phyloP scores from a whole-genome alignment of 163 green algal species.

The Scenedesmus sp. region DNA sequence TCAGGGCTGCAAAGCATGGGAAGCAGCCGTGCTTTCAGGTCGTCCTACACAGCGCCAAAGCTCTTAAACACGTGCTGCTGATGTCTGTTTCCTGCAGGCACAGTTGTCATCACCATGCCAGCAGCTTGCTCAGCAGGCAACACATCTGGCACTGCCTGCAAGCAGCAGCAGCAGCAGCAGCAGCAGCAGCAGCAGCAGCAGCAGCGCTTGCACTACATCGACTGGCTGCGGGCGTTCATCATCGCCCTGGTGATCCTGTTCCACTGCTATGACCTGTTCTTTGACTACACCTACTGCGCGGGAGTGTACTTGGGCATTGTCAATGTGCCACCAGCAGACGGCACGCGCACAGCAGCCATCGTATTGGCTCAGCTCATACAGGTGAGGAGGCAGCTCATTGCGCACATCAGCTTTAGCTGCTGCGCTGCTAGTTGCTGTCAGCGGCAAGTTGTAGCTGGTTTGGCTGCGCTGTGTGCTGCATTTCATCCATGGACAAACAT shows the following conservation, averaged over 20 bases:
- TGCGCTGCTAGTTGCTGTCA: neutral
- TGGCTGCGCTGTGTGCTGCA: no score
- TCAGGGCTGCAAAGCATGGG: no score
- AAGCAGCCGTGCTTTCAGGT: no score
- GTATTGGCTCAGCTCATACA: slow-evolving; percentile 14
- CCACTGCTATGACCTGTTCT: slow-evolving; percentile 17
- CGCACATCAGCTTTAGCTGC: no score
- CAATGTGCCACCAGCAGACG: neutral
- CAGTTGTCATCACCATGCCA: neutral
- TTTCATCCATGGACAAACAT: no score
- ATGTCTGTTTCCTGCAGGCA: neutral
- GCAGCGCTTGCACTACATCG: slow-evolving; percentile 11
- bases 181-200: slow-evolving; percentile 1
- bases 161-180: neutral
- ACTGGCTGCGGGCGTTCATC: slow-evolving; percentile 15
- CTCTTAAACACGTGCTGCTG: no score
- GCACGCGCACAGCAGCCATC: neutral
- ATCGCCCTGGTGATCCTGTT: slow-evolving; percentile 3
- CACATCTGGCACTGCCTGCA: neutral
- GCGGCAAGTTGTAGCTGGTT: neutral
- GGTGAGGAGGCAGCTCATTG: neutral
- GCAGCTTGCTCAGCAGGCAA: neutral
- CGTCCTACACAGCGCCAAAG: no score
- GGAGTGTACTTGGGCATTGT: slow-evolving; percentile 9
- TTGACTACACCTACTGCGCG: slow-evolving; percentile 16